Base-by-base conservation (phyloP, 306 rosid species). In the Cyamopsis tetragonoloba region DNA sequence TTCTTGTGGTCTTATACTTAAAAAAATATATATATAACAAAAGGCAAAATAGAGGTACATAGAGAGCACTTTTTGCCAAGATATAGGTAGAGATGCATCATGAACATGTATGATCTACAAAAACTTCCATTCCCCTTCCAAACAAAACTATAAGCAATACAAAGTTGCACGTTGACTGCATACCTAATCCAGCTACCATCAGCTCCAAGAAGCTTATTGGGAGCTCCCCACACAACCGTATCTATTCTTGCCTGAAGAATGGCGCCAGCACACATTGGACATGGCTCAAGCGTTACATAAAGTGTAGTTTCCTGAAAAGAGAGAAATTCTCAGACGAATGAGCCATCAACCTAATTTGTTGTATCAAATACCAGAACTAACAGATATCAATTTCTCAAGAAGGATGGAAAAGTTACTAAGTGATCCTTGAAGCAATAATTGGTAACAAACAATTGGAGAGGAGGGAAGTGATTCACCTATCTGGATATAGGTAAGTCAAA, bases 181-280 rank as follows among this genome's bases (percentile, higher is more conserved):
- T 83, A 90, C 99, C 91, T 88, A 76, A 95, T 81, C 99, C 99
- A 95, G 88, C 97, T 90, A 50, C 99, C 99, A 76, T 95, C 99
- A 34, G 99, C 97, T 22, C 99, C 99, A 76, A 95, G 97, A 83
- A 95, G 97, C 83, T 86, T 95, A 79, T 95, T 95, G 34, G 99
- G 99, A 70, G 99, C 92, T 78, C 99, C 99, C 99, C 99, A 95
- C 24, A 95, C 99, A 51, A 95, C 78, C 41, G 86, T 82, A 31
- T 74, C 82, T 7, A 95, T 20, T 79, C 99, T 83, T 71, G 99
- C 95, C 70, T 90, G 97, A 54, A 86, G 88, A 60, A 95, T 90
- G 51, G 99, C 99, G 26, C 99, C 99, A 76, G 99, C 97, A 66
- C 99, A 95, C 97, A 95, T 95, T n/a, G 97, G 86, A 62, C 99